Evolutionary conservation across 139 green algal genomes (phyloP).

Genomic region (Chlorella sp.): DNA sequence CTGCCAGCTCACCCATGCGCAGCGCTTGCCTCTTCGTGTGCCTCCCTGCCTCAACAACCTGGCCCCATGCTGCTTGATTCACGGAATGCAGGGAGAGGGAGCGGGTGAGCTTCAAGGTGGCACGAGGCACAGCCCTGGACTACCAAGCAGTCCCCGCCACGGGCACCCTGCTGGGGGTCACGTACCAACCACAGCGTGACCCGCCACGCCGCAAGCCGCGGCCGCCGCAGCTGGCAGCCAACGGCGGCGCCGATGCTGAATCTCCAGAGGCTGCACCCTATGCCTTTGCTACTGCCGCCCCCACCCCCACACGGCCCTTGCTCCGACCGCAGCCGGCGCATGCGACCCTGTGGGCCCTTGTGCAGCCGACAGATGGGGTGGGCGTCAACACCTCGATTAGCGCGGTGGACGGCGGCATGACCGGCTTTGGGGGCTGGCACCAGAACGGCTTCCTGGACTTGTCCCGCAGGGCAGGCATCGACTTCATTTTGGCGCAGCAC

Average conservation of each 20-base stretch:
- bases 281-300: not conserved
- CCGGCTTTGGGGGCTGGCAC: conserved; percentile 15
- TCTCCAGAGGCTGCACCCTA: too few species aligned
- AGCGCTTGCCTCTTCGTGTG: not conserved
- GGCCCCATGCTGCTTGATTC: not conserved
- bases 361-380: conserved; percentile 1
- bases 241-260: not conserved
- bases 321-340: conserved; percentile 6
- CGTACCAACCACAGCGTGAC: not conserved
- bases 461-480: not conserved
- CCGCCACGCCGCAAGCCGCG: not conserved
- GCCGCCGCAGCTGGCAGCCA: not conserved
- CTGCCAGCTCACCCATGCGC: too few species aligned
- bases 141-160: conserved; percentile 19
- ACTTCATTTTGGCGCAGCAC: conserved; percentile 10
- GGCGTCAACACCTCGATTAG: conserved; percentile 23
- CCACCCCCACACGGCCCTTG: not conserved
- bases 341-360: not conserved
- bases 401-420: not conserved
- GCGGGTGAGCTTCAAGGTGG: conserved; percentile 15
- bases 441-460: conserved; percentile 36
- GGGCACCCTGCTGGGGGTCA: conserved; percentile 7
- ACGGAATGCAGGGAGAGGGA: not conserved
- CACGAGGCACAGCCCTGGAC: not conserved
- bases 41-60: not conserved